phyloP scores from a whole-genome alignment of 1,284 basidiomycete genomes.

The Papiliotrema nemorosa region DNA sequence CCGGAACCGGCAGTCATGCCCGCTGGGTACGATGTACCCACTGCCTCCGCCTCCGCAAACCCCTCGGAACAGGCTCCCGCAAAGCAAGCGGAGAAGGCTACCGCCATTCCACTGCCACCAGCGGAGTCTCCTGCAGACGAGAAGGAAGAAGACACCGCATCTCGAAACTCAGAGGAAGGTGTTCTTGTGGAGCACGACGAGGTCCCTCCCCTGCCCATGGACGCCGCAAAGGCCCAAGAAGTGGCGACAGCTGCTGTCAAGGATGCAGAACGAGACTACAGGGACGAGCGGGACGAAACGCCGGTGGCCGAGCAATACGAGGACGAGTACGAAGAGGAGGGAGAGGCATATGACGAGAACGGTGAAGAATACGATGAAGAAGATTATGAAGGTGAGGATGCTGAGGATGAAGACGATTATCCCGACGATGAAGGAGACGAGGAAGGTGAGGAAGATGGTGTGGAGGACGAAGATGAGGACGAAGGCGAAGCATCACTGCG shows the following conservation, averaged over 20 bases:
- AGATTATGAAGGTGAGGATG: slow-evolving; percentile 16
- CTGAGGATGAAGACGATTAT: slow-evolving; percentile 14
- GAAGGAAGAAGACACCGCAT: background rate
- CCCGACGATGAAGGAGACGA: slow-evolving; percentile 17
- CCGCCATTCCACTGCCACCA: background rate
- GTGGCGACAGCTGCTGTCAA: background rate
- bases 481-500: slow-evolving; percentile 16
- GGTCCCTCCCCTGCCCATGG: background rate
- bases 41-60: background rate
- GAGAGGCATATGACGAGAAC: slow-evolving; percentile 13
- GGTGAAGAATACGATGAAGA: slow-evolving; percentile 18
- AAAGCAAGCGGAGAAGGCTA: background rate
- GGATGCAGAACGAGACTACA: slow-evolving; percentile 2
- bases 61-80: too few species aligned
- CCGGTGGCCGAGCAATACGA: slow-evolving; percentile 12
- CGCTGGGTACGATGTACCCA: slow-evolving; percentile 1
- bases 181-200: background rate
- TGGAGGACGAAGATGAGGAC: slow-evolving; percentile 5
- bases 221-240: slow-evolving; percentile 3
- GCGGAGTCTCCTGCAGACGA: background rate
- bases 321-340: slow-evolving; percentile 14
- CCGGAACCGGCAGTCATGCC: slow-evolving; percentile 8
- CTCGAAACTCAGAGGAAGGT: background rate
- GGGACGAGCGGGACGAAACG: slow-evolving; percentile 10
- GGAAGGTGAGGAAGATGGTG: slow-evolving; percentile 17